These are phyloP conservation scores for Nemania serpens DNA, from an alignment of 2,329 filamentous ascomycete species.

Conservation along the genomic window DNA sequence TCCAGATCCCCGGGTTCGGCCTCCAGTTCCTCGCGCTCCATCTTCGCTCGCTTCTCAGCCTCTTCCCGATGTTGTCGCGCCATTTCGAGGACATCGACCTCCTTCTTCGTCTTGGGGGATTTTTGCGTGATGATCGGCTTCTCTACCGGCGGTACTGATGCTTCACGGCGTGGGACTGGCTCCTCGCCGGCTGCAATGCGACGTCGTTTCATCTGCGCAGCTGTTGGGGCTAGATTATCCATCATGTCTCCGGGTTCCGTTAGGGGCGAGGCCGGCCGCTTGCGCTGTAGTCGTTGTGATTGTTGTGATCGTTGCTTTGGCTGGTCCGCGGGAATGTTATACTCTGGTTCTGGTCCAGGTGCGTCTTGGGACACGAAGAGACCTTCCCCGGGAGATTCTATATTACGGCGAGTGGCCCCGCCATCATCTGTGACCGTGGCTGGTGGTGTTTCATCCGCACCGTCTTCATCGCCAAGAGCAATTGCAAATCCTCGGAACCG, in stretches of 20 bases:
- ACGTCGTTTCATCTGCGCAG: constrained; percentile 78
- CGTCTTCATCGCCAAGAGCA: constrained; percentile 33
- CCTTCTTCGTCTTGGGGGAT: constrained; percentile 54
- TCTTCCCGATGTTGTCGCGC: constrained; percentile 65
- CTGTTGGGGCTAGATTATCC: constrained; percentile 75
- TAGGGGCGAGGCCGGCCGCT: constrained; percentile 51
- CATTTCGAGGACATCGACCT: constrained; percentile 70
- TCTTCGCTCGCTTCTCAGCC: constrained; percentile 66
- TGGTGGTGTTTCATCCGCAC: constrained; percentile 42
- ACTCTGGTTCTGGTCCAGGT: constrained; percentile 34
- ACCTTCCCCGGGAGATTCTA: constrained; percentile 47
- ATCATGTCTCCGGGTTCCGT: constrained; percentile 61
- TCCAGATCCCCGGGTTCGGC: constrained; percentile 67
- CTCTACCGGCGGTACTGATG: constrained; percentile 35
- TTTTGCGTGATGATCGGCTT: constrained; percentile 46
- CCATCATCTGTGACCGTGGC: constrained; percentile 9
- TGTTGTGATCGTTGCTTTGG: neutral
- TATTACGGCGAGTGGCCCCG: constrained; percentile 21
- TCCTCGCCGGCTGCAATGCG: constrained; percentile 65
- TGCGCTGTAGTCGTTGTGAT: constrained; percentile 45
- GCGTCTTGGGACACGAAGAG: constrained; percentile 62
- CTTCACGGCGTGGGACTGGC: constrained; percentile 44
- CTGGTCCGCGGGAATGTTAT: constrained; percentile 19
- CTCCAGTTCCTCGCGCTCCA: constrained; percentile 58
- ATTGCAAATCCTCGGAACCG: constrained; percentile 76